Evolutionary conservation across 2,329 filamentous ascomycete species (phyloP), one percentile per base, ranked within the genome.

Genomic region (Corynespora cassiicola): DNA sequence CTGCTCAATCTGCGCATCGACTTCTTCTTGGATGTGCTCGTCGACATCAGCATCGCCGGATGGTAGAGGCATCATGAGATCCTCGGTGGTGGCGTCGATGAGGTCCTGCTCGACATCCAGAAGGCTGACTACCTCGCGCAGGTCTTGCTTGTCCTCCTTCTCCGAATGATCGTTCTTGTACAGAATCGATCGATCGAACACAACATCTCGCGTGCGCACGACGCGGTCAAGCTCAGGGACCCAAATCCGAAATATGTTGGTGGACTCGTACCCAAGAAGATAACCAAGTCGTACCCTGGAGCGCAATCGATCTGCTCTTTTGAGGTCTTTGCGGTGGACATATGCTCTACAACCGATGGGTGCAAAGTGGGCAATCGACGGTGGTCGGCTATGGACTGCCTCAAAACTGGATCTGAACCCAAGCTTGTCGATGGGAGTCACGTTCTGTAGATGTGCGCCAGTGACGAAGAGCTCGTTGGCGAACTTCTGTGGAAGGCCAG

Each of bases 181-280:
- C 21, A 27, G 18, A 8, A 3, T 28, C 2, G 7, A 10, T 29
- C 28, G 7, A 16, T 36, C 14, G 27, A 46, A 46, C 3, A 14
- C 31, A 12, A 36, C 31, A 11, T 45, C 26, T 7, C 37, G 12
- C 1, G n/a, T 11, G 6, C 32, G 31, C 2, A 45, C 28, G 10
- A 42, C 22, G 3, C 20, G 2, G 12, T 43, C 23, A n/a, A 17
- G 28, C 3, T 11, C 35, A 31, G 32, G 47, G 11, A 41, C 18
- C 42, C 12, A 52, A 18, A 54, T 16, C 18, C 33, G 7, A 24
- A 37, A 54, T 19, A 56, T 51, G 28, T 56, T 54, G 2, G 34
- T 45, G 2, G 36, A 31, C 25, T 56, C 25, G 16, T 54, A 53
- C 27, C 45, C 33, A 31, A 54, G 43, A 3, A 56, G 36, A 12